These are phyloP conservation scores for Didymella exigua DNA, from an alignment of 2,329 filamentous ascomycete genomes.

Conservation along the genomic window DNA sequence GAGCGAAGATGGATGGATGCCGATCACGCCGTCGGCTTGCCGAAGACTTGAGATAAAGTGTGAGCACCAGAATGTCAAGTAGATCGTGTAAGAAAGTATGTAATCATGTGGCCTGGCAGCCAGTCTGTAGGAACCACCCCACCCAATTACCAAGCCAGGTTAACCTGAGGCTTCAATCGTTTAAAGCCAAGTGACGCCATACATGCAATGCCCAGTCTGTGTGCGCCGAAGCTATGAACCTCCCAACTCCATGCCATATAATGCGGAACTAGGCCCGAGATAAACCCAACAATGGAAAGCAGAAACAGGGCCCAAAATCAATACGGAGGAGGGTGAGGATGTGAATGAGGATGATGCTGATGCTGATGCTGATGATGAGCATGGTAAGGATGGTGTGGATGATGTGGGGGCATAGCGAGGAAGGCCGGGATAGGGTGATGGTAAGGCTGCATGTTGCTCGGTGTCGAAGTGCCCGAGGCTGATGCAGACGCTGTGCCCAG, in stretches of 20 bases:
- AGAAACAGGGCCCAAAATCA: not conserved
- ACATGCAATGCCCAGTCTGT: constrained; percentile 9
- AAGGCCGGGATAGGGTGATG: not conserved
- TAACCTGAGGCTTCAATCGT: not conserved
- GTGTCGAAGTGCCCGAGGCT: constrained; percentile 30
- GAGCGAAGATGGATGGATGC: not conserved
- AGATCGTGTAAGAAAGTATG: not conserved
- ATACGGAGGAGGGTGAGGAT: constrained; percentile 4
- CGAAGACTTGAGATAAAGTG: not conserved
- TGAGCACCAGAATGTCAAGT: not conserved
- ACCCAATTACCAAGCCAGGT: not conserved
- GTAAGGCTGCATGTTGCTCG: constrained; percentile 18
- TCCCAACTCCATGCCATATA: constrained; percentile 11
- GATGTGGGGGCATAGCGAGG: not conserved
- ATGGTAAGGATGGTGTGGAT: not conserved
- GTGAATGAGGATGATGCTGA: constrained; percentile 1
- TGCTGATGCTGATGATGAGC: not conserved
- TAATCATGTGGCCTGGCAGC: constrained; percentile 7
- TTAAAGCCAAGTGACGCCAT: not conserved
- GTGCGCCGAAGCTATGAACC: constrained; percentile 11
- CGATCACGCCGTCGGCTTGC: not conserved
- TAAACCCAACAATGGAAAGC: not conserved
- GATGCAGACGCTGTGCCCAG: constrained; percentile 21
- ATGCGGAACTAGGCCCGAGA: not conserved
- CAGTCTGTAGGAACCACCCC: not conserved